A percentile compares a stretch with the other conserved stretches of the same genome.
Conservation (phyloP, 2,329 filamentous ascomycete species). For the Grosmannia penicillata region DNA sequence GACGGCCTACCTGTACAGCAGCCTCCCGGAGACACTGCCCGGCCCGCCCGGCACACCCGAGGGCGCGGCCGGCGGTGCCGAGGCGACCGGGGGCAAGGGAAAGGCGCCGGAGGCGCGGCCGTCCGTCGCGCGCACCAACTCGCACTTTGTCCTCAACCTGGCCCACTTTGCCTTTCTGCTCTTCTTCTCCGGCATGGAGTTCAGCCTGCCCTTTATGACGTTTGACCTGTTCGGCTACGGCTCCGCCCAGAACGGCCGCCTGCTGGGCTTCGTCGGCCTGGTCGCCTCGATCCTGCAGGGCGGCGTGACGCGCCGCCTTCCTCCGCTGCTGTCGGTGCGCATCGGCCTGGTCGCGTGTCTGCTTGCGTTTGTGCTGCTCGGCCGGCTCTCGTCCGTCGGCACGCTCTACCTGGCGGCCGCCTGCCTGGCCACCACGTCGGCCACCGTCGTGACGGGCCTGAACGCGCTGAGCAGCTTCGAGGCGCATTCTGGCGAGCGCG, state of each 20-base stretch:
- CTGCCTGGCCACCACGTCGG: constrained; percentile 75
- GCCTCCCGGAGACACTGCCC: constrained; percentile 78
- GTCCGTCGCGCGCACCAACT: constrained; percentile 57
- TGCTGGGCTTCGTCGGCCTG: constrained; percentile 84
- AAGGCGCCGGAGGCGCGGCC: constrained; percentile 31
- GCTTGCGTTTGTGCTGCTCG: constrained; percentile 65
- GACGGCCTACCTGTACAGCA: constrained; percentile 73
- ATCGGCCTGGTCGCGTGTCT: constrained; percentile 67
- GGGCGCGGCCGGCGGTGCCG: constrained; percentile 6
- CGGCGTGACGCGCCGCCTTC: constrained; percentile 71
- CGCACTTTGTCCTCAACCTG: constrained; percentile 65
- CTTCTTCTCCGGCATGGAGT: constrained; percentile 97
- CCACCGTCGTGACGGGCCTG: constrained; percentile 85
- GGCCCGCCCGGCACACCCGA: too few species aligned
- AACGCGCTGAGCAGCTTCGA: constrained; percentile 90
- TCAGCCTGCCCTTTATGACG: constrained; percentile 93
- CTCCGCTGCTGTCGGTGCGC: constrained; percentile 67
- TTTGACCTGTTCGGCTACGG: constrained; percentile 81
- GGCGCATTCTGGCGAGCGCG: constrained; percentile 63
- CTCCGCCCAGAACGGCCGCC: constrained; percentile 64
- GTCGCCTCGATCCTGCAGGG: constrained; percentile 88
- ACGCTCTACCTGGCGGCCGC: constrained; percentile 72
- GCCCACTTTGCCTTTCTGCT: constrained; percentile 85
- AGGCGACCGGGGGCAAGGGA: constrained; percentile 27
- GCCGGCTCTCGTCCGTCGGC: constrained; percentile 48